Percentiles rank a stretch among this genome's conserved stretches.
These are phyloP conservation scores for Mixia osmundae DNA, from an alignment of 1,284 basidiomycete genomes.

Conservation along the genomic window DNA sequence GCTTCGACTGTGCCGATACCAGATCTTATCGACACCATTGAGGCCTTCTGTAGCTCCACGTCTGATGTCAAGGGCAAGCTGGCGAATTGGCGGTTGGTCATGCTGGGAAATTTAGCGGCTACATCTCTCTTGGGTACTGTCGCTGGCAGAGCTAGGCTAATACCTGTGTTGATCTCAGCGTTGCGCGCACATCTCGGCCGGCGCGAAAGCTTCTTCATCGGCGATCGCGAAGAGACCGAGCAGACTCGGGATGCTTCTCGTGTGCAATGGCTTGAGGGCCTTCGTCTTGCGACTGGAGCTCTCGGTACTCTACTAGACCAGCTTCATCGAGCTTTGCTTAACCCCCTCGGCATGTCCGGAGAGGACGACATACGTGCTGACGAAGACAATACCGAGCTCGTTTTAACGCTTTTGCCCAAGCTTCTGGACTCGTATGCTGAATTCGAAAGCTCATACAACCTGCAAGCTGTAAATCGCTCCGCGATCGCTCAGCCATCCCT, in stretches of 20 bases:
- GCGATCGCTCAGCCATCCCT: conserved; percentile 35
- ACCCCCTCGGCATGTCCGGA: conserved; percentile 37
- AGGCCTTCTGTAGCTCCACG: conserved; percentile 62
- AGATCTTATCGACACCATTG: conserved; percentile 63
- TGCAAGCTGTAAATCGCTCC: conserved; percentile 46
- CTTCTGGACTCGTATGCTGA: conserved; percentile 71
- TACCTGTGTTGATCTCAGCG: conserved; percentile 76
- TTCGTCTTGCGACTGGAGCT: conserved; percentile 34
- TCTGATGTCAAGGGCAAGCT: conserved; percentile 57
- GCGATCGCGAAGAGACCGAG: conserved; percentile 40
- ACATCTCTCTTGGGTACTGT: conserved; percentile 65
- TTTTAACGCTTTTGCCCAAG: conserved; percentile 63
- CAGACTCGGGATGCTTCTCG: conserved; percentile 42
- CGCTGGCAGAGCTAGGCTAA: conserved; percentile 50
- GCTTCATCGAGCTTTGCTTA: conserved; percentile 53
- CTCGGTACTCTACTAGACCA: conserved; percentile 71
- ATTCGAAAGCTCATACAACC: conserved; percentile 41
- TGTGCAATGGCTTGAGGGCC: conserved; percentile 74
- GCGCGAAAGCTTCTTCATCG: conserved; percentile 48
- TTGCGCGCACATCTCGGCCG: conserved; percentile 85
- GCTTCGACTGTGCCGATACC: conserved; percentile 50
- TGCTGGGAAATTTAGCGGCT: conserved; percentile 76
- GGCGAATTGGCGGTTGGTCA: conserved; percentile 74
- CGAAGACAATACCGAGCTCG: conserved; percentile 76
- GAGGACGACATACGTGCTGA: conserved; percentile 43